These are phyloP conservation scores for Hypoxylon subgilvum DNA, from an alignment of 495 filamentous ascomycete genomes.

Conservation along the genomic window DNA sequence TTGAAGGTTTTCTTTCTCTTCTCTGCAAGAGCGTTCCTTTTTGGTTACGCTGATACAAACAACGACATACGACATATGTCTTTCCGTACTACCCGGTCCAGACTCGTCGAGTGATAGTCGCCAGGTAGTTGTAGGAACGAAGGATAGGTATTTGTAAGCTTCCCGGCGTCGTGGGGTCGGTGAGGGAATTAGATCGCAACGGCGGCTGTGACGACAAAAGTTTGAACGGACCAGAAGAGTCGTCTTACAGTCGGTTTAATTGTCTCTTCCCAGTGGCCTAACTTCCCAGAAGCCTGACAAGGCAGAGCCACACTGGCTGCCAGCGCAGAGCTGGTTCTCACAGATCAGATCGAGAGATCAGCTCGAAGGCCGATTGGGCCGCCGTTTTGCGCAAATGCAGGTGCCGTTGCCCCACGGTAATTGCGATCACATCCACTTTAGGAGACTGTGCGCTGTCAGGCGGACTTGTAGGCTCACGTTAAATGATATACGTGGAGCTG, in stretches of 20 bases:
- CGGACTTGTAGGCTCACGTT: constrained; percentile 5
- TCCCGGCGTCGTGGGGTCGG: background rate
- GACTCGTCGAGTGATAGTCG: background rate
- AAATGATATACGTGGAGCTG: constrained; percentile 21
- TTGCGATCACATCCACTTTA: constrained; percentile 25
- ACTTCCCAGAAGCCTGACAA: constrained; percentile 16
- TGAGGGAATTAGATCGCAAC: constrained; percentile 5
- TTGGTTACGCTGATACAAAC: too few species aligned
- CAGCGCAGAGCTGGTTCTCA: constrained; percentile 28
- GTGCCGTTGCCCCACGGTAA: constrained; percentile 33
- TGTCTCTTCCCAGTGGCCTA: constrained; percentile 12
- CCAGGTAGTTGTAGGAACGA: background rate
- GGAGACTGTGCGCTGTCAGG: constrained; percentile 28
- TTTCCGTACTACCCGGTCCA: constrained; percentile 1
- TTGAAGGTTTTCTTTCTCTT: background rate
- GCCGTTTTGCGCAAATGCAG: constrained; percentile 18
- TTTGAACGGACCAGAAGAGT: constrained; percentile 5
- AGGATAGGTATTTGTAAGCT: constrained; percentile 5
- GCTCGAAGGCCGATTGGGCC: constrained; percentile 18
- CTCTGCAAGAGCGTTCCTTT: too few species aligned
- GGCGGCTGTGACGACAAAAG: constrained; percentile 9
- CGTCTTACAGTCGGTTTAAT: constrained; percentile 6
- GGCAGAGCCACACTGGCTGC: constrained; percentile 12
- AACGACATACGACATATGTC: background rate
- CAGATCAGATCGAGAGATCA: constrained; percentile 5